phyloP scores from a whole-genome alignment of 2,329 filamentous ascomycete genomes.

The Colletotrichum musicola region DNA sequence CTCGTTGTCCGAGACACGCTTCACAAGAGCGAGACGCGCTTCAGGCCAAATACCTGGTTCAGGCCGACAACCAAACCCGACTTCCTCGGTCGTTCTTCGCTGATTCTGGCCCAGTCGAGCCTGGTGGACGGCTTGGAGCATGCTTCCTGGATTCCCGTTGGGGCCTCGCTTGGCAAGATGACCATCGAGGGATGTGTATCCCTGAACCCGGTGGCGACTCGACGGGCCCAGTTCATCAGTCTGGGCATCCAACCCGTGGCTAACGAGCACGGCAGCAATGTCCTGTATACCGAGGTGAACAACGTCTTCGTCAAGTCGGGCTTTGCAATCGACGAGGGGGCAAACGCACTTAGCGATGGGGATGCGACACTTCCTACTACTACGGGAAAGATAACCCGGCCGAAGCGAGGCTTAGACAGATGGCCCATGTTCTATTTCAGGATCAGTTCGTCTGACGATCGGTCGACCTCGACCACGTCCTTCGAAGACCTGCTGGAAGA shows the following conservation, averaged over 20 bases:
- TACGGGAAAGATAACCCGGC: slow-evolving; percentile 62
- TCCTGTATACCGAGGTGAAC: slow-evolving; percentile 85
- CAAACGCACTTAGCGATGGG: slow-evolving; percentile 49
- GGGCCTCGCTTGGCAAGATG: slow-evolving; percentile 72
- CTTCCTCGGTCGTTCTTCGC: slow-evolving; percentile 35
- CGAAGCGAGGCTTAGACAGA: slow-evolving; percentile 77
- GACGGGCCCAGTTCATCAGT: slow-evolving; percentile 83
- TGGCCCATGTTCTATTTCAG: slow-evolving; percentile 93
- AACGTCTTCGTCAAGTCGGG: slow-evolving; percentile 79
- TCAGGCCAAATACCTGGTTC: slow-evolving; percentile 45
- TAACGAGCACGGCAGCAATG: slow-evolving; percentile 67
- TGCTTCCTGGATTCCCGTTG: slow-evolving; percentile 76
- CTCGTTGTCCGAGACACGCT: slow-evolving; percentile 69
- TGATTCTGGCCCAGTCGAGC: slow-evolving; percentile 75
- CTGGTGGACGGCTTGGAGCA: slow-evolving; percentile 67
- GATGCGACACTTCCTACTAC: slow-evolving; percentile 58
- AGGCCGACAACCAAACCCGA: not conserved
- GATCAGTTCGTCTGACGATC: slow-evolving; percentile 56
- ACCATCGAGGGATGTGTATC: slow-evolving; percentile 80
- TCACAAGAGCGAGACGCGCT: slow-evolving; percentile 51
- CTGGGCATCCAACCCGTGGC: slow-evolving; percentile 78
- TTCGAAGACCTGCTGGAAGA: slow-evolving; percentile 57
- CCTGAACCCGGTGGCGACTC: slow-evolving; percentile 76
- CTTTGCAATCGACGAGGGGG: slow-evolving; percentile 75
- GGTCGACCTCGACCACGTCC: not conserved